Percentiles rank a stretch among this genome's conserved stretches.
These are phyloP conservation scores for Diplodia scrobiculata DNA, from an alignment of 2,329 filamentous ascomycete genomes.

Conservation along the genomic window DNA sequence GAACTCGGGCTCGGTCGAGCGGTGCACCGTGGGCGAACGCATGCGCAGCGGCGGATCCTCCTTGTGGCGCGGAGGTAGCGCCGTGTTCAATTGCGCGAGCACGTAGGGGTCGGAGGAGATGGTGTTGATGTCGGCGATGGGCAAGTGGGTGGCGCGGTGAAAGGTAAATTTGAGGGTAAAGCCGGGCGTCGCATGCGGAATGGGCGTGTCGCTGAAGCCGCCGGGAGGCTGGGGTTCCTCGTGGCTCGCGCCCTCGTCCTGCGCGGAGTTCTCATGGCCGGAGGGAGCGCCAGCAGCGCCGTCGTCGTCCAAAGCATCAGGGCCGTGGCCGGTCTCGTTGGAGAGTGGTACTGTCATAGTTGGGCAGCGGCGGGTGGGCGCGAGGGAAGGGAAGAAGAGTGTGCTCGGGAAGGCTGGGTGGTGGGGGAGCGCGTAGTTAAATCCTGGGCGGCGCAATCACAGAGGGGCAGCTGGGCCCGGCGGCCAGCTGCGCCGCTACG, in stretches of 20 bases:
- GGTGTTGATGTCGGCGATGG: constrained; percentile 75
- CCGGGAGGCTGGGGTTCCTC: constrained; percentile 66
- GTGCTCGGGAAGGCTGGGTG: neutral
- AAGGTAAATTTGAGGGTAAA: constrained; percentile 86
- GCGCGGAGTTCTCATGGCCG: neutral
- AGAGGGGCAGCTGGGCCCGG: constrained; percentile 4
- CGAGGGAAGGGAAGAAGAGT: neutral
- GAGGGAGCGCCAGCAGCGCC: constrained; percentile 15
- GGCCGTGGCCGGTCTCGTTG: neutral
- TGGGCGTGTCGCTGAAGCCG: constrained; percentile 76
- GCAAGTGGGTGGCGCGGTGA: constrained; percentile 76
- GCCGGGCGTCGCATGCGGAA: constrained; percentile 72
- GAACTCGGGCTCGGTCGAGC: constrained; percentile 75
- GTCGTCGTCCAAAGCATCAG: constrained; percentile 5
- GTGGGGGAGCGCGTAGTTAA: constrained; percentile 16
- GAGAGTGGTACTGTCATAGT: constrained; percentile 7
- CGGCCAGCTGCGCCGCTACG: constrained; percentile 23
- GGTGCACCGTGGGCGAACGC: constrained; percentile 74
- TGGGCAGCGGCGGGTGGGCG: too few species aligned
- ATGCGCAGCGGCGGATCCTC: constrained; percentile 76
- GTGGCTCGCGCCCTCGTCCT: neutral
- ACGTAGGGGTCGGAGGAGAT: constrained; percentile 84
- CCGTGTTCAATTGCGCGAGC: constrained; percentile 70
- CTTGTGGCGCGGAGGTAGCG: constrained; percentile 75
- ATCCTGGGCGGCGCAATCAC: constrained; percentile 2